phyloP scores from a whole-genome alignment of 2,329 filamentous ascomycete species.

The Phialemonium atrogriseum region DNA sequence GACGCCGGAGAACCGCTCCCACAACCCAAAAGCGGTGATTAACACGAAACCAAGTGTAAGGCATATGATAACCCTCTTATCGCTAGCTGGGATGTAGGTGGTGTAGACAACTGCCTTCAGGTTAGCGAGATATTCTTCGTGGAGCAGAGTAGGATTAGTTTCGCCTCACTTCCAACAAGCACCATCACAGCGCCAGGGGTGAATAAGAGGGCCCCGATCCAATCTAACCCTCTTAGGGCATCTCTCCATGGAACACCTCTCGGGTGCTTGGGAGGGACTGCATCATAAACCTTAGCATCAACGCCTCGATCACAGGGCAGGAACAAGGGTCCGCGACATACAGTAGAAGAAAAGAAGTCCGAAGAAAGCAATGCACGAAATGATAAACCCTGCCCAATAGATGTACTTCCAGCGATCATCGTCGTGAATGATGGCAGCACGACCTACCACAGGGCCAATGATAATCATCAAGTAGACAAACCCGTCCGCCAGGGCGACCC shows the following conservation, averaged over 20 bases:
- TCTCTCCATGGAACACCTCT: constrained; percentile 8
- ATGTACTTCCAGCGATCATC: constrained; percentile 6
- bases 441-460: constrained; percentile 6
- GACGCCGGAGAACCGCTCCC: not conserved
- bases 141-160: not conserved
- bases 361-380: not conserved
- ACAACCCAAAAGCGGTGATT: not conserved
- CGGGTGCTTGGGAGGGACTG: constrained; percentile 7
- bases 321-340: not conserved
- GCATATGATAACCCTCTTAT: not conserved
- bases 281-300: not conserved
- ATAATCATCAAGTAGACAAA: constrained; percentile 8
- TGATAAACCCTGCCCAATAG: constrained; percentile 9
- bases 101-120: too few relatives aligned
- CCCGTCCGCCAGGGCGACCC: constrained; percentile 5
- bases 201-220: constrained; percentile 5
- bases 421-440: constrained; percentile 2
- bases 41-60: not conserved
- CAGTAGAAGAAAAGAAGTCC: constrained; percentile 2
- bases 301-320: not conserved
- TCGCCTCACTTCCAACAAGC: constrained; percentile 2
- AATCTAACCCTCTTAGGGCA: constrained; percentile 7
- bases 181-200: constrained; percentile 5
- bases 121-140: too few relatives aligned
- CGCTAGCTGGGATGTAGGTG: not conserved